Conservation (phyloP, 352 stramenopile genomes). For the Paralagenidium karlingii region DNA sequence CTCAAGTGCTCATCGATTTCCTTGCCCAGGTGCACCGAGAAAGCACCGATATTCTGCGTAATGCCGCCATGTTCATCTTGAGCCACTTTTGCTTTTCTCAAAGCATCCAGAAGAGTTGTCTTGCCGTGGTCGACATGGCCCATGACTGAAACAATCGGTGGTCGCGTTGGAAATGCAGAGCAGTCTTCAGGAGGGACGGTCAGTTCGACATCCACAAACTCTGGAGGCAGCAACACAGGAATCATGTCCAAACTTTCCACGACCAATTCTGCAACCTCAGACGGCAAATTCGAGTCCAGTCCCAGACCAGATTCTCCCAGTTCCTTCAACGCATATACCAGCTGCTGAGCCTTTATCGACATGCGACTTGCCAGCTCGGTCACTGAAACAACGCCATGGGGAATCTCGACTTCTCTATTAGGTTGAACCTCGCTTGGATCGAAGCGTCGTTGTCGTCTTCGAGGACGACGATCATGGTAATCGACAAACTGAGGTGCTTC, state of each 20-base stretch:
- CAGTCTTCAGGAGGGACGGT: constrained; percentile 48
- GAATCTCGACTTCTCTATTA: constrained; percentile 82
- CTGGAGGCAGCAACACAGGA: constrained; percentile 62
- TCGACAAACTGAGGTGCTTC: too few species aligned
- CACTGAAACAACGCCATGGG: constrained; percentile 38
- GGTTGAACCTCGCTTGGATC: too few species aligned
- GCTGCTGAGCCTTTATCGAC: constrained; percentile 55
- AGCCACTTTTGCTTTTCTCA: constrained; percentile 87
- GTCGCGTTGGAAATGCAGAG: constrained; percentile 44
- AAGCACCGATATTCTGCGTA: constrained; percentile 97
- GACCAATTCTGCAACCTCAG: constrained; percentile 64
- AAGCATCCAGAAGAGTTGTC: constrained; percentile 96
- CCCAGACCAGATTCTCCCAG: constrained; percentile 53
- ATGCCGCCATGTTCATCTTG: constrained; percentile 96
- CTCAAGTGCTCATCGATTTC: constrained; percentile 36
- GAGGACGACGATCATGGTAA: background rate
- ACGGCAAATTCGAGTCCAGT: constrained; percentile 60
- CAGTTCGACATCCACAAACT: constrained; percentile 72
- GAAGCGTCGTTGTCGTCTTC: background rate
- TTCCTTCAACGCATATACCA: constrained; percentile 48
- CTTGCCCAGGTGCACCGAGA: constrained; percentile 91
- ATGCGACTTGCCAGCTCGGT: constrained; percentile 74
- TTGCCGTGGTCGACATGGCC: constrained; percentile 99
- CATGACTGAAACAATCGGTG: constrained; percentile 98
- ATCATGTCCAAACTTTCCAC: constrained; percentile 80